Evolutionary conservation across 2,329 filamentous ascomycete genomes (phyloP).

Genomic region (Aspergillus sergii): DNA sequence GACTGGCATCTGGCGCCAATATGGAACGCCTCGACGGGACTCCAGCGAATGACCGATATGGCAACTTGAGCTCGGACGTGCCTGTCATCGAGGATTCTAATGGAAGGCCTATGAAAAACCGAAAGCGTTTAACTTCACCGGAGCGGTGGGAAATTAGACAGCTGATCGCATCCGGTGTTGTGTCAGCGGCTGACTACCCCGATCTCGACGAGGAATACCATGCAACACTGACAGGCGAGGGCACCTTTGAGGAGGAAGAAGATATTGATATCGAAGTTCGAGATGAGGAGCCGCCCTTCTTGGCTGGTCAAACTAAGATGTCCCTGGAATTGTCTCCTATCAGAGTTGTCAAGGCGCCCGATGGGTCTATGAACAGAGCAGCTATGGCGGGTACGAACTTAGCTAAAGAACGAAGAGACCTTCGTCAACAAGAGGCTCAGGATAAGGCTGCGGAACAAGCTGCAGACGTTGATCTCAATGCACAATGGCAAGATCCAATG

Average conservation of each 20-base stretch:
- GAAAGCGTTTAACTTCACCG: constrained; percentile 93
- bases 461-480: constrained; percentile 76
- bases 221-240: constrained; percentile 80
- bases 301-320: constrained; percentile 94
- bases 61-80: constrained; percentile 54
- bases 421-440: constrained; percentile 85
- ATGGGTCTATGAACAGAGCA: constrained; percentile 95
- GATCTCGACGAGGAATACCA: constrained; percentile 94
- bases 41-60: constrained; percentile 58
- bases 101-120: constrained; percentile 62
- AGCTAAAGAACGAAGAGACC: constrained; percentile 85
- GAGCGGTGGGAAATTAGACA: constrained; percentile 98
- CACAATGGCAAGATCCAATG: constrained; percentile 98
- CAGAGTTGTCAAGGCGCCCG: constrained; percentile 92
- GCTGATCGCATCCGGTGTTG: constrained; percentile 90
- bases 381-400: constrained; percentile 90
- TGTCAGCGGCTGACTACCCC: constrained; percentile 90
- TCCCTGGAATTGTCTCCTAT: constrained; percentile 94
- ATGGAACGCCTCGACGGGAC: constrained; percentile 74
- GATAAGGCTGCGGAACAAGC: constrained; percentile 74
- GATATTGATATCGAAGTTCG: constrained; percentile 96
- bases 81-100: constrained; percentile 66
- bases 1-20: constrained; percentile 87
- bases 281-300: constrained; percentile 94
- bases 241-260: constrained; percentile 87